These are phyloP conservation scores for Russula virescens DNA, from an alignment of 768 basidiomycete genomes.

Conservation along the genomic window DNA sequence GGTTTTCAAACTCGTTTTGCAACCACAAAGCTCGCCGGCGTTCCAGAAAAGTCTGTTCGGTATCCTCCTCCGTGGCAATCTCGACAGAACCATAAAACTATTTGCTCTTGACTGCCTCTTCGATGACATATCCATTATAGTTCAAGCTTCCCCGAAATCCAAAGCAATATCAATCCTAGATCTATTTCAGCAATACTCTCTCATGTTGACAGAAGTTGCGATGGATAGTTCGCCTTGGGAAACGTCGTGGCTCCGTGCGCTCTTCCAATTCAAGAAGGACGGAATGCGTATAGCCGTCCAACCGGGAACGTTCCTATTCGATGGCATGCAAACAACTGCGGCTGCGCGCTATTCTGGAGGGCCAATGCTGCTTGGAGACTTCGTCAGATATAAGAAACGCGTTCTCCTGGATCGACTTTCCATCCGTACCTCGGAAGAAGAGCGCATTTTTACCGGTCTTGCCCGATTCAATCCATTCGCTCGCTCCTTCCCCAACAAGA, in stretches of 20 bases:
- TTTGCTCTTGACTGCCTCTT: constrained; percentile 7
- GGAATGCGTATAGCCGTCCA: background rate
- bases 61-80: background rate
- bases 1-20: constrained; percentile 1
- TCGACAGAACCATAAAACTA: background rate
- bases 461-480: background rate
- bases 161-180: background rate
- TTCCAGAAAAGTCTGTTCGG: background rate
- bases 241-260: background rate
- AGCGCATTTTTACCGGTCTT: background rate
- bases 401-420: background rate
- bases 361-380: too few relatives aligned
- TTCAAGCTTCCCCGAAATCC: background rate
- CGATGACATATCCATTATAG: background rate
- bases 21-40: background rate
- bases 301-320: background rate
- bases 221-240: constrained; percentile 5
- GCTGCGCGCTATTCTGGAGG: too few relatives aligned
- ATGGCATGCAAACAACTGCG: background rate
- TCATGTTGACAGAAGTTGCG: background rate
- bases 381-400: background rate
- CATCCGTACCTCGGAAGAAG: background rate
- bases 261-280: constrained; percentile 4
- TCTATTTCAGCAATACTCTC: background rate
- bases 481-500: constrained; percentile 30